Percentiles rank a stretch among this genome's conserved stretches.
Conservation (phyloP, 1,139 yeast genomes). For the Starmera stellimalicola region DNA sequence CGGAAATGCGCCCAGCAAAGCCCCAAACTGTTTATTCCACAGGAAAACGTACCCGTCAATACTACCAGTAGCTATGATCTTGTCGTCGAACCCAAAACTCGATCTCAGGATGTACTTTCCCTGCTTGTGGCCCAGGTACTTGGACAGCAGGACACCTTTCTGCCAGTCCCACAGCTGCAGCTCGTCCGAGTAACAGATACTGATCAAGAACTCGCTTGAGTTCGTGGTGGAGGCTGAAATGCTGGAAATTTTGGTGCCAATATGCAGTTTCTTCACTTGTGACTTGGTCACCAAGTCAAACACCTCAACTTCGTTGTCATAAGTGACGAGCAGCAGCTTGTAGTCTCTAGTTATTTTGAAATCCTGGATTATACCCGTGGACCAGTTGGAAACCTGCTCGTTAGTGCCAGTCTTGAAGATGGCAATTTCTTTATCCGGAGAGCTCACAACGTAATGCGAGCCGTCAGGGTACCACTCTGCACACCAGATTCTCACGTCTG, state of each 20-base stretch:
- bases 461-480: slow-evolving; percentile 66
- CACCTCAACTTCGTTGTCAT: slow-evolving; percentile 47
- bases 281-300: slow-evolving; percentile 31
- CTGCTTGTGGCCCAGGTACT: slow-evolving; percentile 66
- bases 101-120: slow-evolving; percentile 65
- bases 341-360: slow-evolving; percentile 62
- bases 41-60: slow-evolving; percentile 73
- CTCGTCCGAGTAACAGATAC: slow-evolving; percentile 60
- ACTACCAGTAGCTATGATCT: slow-evolving; percentile 69
- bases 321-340: slow-evolving; percentile 54
- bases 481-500: slow-evolving; percentile 41
- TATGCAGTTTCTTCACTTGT: slow-evolving; percentile 23
- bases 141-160: slow-evolving; percentile 41
- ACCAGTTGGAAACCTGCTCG: slow-evolving; percentile 15
- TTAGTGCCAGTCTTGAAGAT: slow-evolving; percentile 47
- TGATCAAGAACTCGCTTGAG: slow-evolving; percentile 43
- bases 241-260: slow-evolving; percentile 39
- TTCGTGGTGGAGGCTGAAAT: slow-evolving; percentile 33
- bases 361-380: slow-evolving; percentile 52
- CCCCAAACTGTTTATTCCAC: slow-evolving; percentile 74
- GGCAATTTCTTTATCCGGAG: slow-evolving; percentile 67
- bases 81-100: slow-evolving; percentile 67
- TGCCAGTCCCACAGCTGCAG: slow-evolving; percentile 69
- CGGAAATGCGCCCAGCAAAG: slow-evolving; percentile 47
- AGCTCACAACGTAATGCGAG: slow-evolving; percentile 59